phyloP scores from a whole-genome alignment of 140 eudicot genomes.

The Artemisia princeps region DNA sequence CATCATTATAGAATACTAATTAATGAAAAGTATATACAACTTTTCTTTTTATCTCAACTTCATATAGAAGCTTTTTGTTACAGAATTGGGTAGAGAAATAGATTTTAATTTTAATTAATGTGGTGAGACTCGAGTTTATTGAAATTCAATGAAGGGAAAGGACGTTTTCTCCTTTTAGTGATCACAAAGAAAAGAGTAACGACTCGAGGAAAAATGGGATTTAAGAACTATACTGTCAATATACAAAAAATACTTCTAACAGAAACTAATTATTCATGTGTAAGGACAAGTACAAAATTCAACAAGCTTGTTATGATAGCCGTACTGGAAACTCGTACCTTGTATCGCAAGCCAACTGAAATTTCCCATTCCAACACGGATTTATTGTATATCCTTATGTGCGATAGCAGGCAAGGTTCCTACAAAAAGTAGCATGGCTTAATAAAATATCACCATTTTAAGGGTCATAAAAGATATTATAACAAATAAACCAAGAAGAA shows the following conservation, averaged over 20 bases:
- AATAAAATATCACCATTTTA: background rate
- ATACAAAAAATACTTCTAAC: background rate
- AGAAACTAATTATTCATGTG: slow-evolving; percentile 16
- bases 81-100: background rate
- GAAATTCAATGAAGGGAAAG: too few relatives aligned
- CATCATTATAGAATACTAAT: background rate
- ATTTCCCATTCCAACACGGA: slow-evolving; percentile 98
- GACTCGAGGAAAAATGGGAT: too few relatives aligned
- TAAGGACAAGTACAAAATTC: background rate
- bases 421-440: slow-evolving; percentile 25
- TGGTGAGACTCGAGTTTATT: too few relatives aligned
- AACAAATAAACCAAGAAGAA: too few relatives aligned
- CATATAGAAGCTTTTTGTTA: background rate
- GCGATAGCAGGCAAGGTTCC: slow-evolving; percentile 94
- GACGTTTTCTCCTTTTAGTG: background rate
- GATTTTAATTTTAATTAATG: background rate
- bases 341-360: slow-evolving; percentile 83
- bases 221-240: too few relatives aligned
- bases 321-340: slow-evolving; percentile 42
- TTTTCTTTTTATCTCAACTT: slow-evolving; percentile 2
- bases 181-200: slow-evolving; percentile 8
- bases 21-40: background rate
- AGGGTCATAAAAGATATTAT: too few relatives aligned
- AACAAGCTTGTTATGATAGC: background rate
- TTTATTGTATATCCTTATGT: slow-evolving; percentile 82